phyloP scores from a whole-genome alignment of 73 alveolate species.

The Uronychia setigera region DNA sequence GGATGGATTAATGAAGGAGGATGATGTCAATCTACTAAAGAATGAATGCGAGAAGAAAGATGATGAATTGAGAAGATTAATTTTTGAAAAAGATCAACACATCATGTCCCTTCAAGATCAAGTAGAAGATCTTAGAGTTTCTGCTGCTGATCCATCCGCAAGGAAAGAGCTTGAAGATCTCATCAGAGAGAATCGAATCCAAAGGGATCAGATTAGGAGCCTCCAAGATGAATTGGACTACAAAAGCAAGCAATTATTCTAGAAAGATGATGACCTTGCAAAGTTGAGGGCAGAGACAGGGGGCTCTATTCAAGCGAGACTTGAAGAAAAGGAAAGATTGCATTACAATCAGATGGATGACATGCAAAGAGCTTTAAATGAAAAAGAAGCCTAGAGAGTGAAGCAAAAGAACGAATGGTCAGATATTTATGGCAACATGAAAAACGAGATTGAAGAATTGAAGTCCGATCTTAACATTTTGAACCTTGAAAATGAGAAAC shows the following conservation, averaged over 20 bases:
- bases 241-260: neutral
- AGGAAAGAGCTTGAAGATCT: slow-evolving; percentile 21
- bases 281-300: neutral
- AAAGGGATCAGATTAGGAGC: slow-evolving; percentile 18
- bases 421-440: slow-evolving; percentile 44
- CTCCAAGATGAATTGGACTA: slow-evolving; percentile 18
- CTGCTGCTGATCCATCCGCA: neutral
- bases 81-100: neutral
- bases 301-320: neutral
- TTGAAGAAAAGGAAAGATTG: slow-evolving; percentile 7
- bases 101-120: neutral
- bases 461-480: slow-evolving; percentile 17
- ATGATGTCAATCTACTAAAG: slow-evolving; percentile 4
- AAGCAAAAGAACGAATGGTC: slow-evolving; percentile 55
- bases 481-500: slow-evolving; percentile 25
- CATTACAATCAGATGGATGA: slow-evolving; percentile 5
- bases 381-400: slow-evolving; percentile 12
- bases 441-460: slow-evolving; percentile 37
- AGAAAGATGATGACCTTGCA: neutral
- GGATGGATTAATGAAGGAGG: slow-evolving; percentile 9
- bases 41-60: slow-evolving; percentile 18
- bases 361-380: neutral
- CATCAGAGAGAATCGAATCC: slow-evolving; percentile 17
- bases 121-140: neutral
- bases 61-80: slow-evolving; percentile 9